Evolutionary conservation across 139 green algal species (phyloP), one percentile per base, ranked within the genome.

Genomic region (Pleodorina starrii): DNA sequence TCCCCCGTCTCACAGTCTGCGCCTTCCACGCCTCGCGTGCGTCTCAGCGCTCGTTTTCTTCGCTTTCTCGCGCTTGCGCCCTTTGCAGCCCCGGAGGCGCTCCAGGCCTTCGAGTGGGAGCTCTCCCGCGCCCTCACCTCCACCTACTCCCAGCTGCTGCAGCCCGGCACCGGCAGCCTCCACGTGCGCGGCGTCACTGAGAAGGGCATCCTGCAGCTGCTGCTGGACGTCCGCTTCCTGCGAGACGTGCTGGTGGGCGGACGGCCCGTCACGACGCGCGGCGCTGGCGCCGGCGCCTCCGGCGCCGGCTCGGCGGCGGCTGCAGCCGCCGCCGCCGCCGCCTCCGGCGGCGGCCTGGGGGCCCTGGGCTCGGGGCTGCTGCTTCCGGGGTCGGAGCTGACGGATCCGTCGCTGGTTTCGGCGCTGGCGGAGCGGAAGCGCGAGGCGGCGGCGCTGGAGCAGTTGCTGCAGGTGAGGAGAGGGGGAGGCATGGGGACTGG

Each of bases 181-280:
- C 36, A 80, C 4, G 57, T 79, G 0, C 42, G 73, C 1, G 72
- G 51, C 12, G 17, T 98, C 23, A 94, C 76, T 12, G 97, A 99
- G 90, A 96, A 97, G 87, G 97, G 96, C 36, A 88, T 97, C 5
- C 94, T 99, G 74, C 97, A 99, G 95, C 95, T 99, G 78, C 89
- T 99, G 25, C 94, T 99, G 51, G 97, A 99, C 77, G 85, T 96
- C 32, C 94, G 95, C 17, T 95, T 99, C 83, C 38, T 98, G 48
- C 48, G 84, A 5, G 93, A 97, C 72, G 92, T 97, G 7, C 94
- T 99, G 4, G 93, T 93, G 5, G 95, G 94, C 23, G 95, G 93
- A 2, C 48, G 89, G 74, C 95, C 95, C 1, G 69, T 94, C 42
- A 57, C 40, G 11, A 2, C 59, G n/a, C 23, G 63, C 23, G 29